Conservation (phyloP, 768 basidiomycete species). For the Hypholoma fasciculare region DNA sequence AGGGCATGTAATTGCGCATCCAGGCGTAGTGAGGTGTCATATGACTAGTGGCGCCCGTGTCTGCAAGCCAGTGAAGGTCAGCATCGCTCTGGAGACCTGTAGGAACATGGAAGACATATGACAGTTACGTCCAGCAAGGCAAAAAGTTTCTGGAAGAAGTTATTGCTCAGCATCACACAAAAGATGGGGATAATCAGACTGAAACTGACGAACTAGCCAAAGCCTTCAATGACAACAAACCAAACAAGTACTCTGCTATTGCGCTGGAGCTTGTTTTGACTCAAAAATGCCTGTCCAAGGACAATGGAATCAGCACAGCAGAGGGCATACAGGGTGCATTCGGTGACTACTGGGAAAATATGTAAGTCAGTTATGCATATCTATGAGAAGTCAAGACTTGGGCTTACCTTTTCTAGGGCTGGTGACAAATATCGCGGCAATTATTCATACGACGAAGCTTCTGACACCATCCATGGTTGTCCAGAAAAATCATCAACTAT, state of each 20-base stretch:
- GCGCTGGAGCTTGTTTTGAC: background rate
- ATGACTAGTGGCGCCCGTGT: too few relatives aligned
- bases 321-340: background rate
- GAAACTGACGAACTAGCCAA: background rate
- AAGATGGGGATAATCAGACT: too few relatives aligned
- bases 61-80: too few relatives aligned
- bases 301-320: background rate
- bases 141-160: too few relatives aligned
- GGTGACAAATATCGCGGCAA: background rate
- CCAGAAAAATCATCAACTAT: background rate
- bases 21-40: too few relatives aligned
- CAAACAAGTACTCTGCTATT: background rate
- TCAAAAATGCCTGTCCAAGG: background rate
- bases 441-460: background rate
- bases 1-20: too few relatives aligned
- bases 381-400: background rate
- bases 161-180: too few relatives aligned
- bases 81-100: too few relatives aligned
- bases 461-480: background rate
- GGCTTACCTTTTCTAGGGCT: background rate
- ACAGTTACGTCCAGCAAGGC: too few relatives aligned
- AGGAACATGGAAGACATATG: too few relatives aligned
- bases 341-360: background rate
- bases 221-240: background rate
- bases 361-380: background rate